Conservation (phyloP, 768 basidiomycete genomes). For the Amylocystis lapponica region DNA sequence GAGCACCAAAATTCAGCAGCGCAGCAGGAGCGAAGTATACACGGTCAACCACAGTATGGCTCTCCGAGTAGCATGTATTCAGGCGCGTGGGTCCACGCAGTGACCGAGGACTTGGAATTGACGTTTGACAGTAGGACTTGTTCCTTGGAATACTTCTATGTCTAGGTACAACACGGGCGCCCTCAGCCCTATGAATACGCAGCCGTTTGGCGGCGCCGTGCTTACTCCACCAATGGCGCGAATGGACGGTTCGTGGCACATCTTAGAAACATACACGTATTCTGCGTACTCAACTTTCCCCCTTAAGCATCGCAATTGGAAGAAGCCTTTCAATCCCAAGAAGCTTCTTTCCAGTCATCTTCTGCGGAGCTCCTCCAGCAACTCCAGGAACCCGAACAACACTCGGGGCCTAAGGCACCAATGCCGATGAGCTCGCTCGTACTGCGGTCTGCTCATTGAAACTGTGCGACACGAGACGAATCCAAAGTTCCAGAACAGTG, state of each 20-base stretch:
- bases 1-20: not conserved
- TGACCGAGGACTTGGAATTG: too few species aligned
- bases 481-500: constrained; percentile 80
- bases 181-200: not conserved
- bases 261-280: not conserved
- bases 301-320: constrained; percentile 42
- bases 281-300: not conserved
- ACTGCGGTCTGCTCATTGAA: constrained; percentile 72
- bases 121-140: too few species aligned
- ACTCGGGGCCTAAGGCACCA: constrained; percentile 16
- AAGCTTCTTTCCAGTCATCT: constrained; percentile 22
- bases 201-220: not conserved
- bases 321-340: constrained; percentile 56
- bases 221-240: not conserved
- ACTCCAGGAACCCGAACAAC: constrained; percentile 13
- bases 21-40: not conserved
- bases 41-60: not conserved
- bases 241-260: not conserved
- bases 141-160: not conserved
- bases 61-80: not conserved
- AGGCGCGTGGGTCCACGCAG: not conserved
- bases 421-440: constrained; percentile 69
- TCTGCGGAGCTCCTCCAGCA: not conserved
- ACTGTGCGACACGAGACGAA: constrained; percentile 72
- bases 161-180: not conserved